Evolutionary conservation across 352 stramenopile species (phyloP), one percentile per base, ranked within the genome.

Genomic region (Pelagophyceae sp.): DNA sequence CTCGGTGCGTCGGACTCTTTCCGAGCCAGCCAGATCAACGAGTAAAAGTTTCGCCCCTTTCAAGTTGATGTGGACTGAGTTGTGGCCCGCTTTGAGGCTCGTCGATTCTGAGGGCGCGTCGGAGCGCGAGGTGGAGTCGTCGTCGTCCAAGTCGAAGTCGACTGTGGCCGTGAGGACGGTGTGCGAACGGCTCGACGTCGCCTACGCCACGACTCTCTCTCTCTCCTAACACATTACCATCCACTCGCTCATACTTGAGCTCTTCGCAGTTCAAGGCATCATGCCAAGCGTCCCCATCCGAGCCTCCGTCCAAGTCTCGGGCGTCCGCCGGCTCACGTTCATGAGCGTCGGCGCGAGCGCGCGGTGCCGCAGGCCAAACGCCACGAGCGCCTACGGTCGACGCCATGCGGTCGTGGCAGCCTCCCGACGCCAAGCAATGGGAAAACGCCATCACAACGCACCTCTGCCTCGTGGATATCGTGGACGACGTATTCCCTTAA

Each of bases 151-250:
- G 33, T 77, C 54, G 27, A 80, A n/a, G n/a, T n/a, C n/a, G n/a
- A n/a, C n/a, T n/a, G n/a, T n/a, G n/a, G n/a, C 77, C 0, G 72
- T 77, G 37, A 82, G 70, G 2, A 82, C 50, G 1, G 79, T 82
- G 75, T 82, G 79, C 25, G n/a, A 61, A 1, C 79, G 54, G 17
- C 67, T 79, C 1, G 79, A 82, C 0, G 79, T 75, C n/a, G 76
- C n/a, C n/a, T n/a, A n/a, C n/a, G n/a, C n/a, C n/a, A n/a, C n/a
- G n/a, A n/a, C n/a, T n/a, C n/a, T n/a, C n/a, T n/a, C n/a, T n/a
- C n/a, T n/a, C n/a, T n/a, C n/a, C n/a, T n/a, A n/a, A n/a, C n/a
- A n/a, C n/a, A n/a, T n/a, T n/a, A n/a, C n/a, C n/a, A n/a, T n/a
- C n/a, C n/a, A n/a, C n/a, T n/a, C n/a, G n/a, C n/a, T n/a, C n/a